Conservation (phyloP, 257 asterid genomes). For the Jacaranda mimosifolia region DNA sequence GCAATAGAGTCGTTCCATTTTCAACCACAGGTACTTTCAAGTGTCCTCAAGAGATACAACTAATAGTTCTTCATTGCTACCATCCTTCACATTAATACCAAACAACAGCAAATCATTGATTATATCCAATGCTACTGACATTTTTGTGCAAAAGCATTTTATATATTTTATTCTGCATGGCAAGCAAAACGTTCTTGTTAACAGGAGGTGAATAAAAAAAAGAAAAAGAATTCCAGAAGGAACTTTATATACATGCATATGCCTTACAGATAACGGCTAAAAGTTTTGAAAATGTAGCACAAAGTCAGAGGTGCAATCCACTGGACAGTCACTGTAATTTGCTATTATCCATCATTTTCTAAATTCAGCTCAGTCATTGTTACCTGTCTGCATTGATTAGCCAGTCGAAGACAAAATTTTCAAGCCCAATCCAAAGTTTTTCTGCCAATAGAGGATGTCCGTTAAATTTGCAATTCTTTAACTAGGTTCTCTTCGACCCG, state of each 20-base stretch:
- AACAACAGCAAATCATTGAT: constrained; percentile 26
- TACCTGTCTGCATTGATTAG: constrained; percentile 99
- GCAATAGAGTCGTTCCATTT: constrained; percentile 13
- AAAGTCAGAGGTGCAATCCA: constrained; percentile 26
- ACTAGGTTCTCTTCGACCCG: constrained; percentile 17
- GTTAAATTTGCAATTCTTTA: constrained; percentile 33
- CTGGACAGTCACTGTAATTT: constrained; percentile 2
- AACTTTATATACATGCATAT: constrained; percentile 25
- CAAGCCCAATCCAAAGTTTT: constrained; percentile 97
- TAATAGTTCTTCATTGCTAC: constrained; percentile 1
- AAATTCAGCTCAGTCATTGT: constrained; percentile 32
- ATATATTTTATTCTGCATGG: constrained; percentile 14
- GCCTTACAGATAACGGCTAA: constrained; percentile 32
- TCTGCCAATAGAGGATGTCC: constrained; percentile 61
- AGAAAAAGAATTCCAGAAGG: neutral
- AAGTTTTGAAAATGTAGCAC: constrained; percentile 1
- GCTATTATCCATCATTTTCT: constrained; percentile 28
- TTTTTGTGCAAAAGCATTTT: constrained; percentile 21
- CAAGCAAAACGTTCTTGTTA: constrained; percentile 1
- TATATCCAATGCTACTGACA: constrained; percentile 21
- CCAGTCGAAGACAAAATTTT: constrained; percentile 98
- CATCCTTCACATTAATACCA: constrained; percentile 36
- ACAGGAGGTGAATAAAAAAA: neutral
- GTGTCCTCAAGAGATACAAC: constrained; percentile 21
- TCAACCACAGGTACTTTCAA: constrained; percentile 18